Base-by-base conservation (phyloP, 768 basidiomycete species). In the Leccinum fibrillosum region DNA sequence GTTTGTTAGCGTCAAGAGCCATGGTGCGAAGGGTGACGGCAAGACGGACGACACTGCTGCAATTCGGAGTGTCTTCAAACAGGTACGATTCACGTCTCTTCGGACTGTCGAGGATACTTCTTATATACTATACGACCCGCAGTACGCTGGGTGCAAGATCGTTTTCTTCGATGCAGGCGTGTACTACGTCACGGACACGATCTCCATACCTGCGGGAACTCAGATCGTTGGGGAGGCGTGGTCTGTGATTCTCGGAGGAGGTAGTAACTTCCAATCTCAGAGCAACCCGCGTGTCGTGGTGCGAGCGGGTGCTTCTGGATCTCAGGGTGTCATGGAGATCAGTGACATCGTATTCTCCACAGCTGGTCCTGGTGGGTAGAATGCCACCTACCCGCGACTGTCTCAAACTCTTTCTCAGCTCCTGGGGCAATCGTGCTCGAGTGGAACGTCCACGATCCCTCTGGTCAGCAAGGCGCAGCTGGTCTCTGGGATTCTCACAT, bases 1-100 rank as follows among this genome's bases (percentile, higher is more conserved):
- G 64, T 80, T 92, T 66, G 77, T 91, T 57, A 89, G 87, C 62
- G 87, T 87, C 49, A 85, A 81, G 62, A 79, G 79, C 57, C 68
- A 84, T 52, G 90, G 89, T 15, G 90, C 89, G 3, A 80, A 76
- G 59, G 90, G 90, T 39, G 89, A 92, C 59, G 90, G 90, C 2
- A 66, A 66, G 21, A 86, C 88, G 2, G 90, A 92, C 66, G 90
- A 92, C 64, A 90, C 90, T 0, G 76, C 75, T 34, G 86, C 85
- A 15, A 75, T 92, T 26, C 78, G 84, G 62, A 74, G 76, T 8
- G 73, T 89, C n/a, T 80, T 92, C 53, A 65, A 79, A 48, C 72
- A 84, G 73, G 88, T 84, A 58, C 25, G 19, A 1, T 17, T 35
- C 9, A 1, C 17, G 11, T 47, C 3, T 19, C 47, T 3, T 45